Evolutionary conservation across 2,329 filamentous ascomycete species (phyloP).

Genomic region (Talaromyces sp.): DNA sequence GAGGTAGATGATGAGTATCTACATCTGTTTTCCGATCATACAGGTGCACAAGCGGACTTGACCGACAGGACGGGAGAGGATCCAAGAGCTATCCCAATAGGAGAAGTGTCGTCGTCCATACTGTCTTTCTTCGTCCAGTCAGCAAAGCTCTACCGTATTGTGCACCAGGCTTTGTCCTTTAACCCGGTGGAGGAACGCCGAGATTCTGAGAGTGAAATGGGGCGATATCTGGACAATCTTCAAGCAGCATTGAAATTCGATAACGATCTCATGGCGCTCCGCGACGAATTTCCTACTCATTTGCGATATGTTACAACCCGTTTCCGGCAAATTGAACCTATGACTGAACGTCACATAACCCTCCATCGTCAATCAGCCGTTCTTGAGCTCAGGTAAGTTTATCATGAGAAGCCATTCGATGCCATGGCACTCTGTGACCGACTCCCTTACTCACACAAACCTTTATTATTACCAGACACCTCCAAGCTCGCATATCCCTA

Average conservation of each 20-base stretch:
- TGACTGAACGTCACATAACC: no score
- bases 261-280: conserved; percentile 22
- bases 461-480: neutral
- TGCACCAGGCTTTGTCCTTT: conserved; percentile 30
- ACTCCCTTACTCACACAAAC: no score
- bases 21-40: no score
- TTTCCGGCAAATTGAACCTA: no score
- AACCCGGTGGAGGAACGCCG: conserved; percentile 24
- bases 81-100: conserved; percentile 16
- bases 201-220: conserved; percentile 23
- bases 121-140: conserved; percentile 31
- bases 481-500: neutral
- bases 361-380: no score
- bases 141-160: conserved; percentile 32
- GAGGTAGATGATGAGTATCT: conserved; percentile 31
- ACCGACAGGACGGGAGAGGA: conserved; percentile 16
- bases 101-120: conserved; percentile 24
- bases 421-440: neutral
- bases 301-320: no score
- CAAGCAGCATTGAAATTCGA: no score
- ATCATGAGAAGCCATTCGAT: conserved; percentile 18
- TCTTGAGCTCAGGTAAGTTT: no score
- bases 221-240: no score
- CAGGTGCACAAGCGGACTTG: no score
- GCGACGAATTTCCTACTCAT: no score